phyloP scores from a whole-genome alignment of 345 rosid genomes.

The Salix purpurea region DNA sequence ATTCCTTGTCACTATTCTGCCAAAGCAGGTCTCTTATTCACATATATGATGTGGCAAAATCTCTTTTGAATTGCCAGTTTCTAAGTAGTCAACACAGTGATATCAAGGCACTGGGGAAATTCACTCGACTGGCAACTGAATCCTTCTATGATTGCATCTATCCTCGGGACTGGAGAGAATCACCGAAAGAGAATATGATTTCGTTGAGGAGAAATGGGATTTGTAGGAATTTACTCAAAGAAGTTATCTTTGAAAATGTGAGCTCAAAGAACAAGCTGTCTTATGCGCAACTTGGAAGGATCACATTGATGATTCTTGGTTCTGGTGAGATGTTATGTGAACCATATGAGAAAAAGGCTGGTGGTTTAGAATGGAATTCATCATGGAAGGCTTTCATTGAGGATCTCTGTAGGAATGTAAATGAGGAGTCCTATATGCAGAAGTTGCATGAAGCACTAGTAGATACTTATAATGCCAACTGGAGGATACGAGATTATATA shows the following conservation, averaged over 20 bases:
- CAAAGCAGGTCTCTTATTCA: slow-evolving; percentile 18
- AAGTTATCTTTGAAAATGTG: slow-evolving; percentile 7
- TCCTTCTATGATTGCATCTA: slow-evolving; percentile 22
- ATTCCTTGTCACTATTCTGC: slow-evolving; percentile 19
- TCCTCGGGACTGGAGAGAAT: slow-evolving; percentile 36
- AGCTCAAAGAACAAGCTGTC: slow-evolving; percentile 14
- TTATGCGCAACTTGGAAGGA: slow-evolving; percentile 36
- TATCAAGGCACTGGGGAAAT: slow-evolving; percentile 2
- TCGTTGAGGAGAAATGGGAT: slow-evolving; percentile 29
- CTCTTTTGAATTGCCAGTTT: slow-evolving; percentile 22
- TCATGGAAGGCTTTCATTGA: slow-evolving; percentile 36
- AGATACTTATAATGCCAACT: slow-evolving; percentile 30
- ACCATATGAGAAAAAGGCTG: slow-evolving; percentile 2
- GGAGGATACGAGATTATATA: slow-evolving; percentile 32
- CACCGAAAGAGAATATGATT: slow-evolving; percentile 25
- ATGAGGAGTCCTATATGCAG: not conserved
- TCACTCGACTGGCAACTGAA: slow-evolving; percentile 11
- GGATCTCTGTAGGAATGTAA: not conserved
- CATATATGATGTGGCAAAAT: slow-evolving; percentile 32
- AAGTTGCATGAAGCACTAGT: slow-evolving; percentile 29
- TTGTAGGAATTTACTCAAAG: slow-evolving; percentile 17
- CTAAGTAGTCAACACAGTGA: not conserved
- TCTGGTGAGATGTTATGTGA: slow-evolving; percentile 14
- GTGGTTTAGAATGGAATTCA: slow-evolving; percentile 5
- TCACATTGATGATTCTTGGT: slow-evolving; percentile 40